These are phyloP conservation scores for Agroathelia rolfsii DNA, from an alignment of 1,284 basidiomycete genomes.

Conservation along the genomic window DNA sequence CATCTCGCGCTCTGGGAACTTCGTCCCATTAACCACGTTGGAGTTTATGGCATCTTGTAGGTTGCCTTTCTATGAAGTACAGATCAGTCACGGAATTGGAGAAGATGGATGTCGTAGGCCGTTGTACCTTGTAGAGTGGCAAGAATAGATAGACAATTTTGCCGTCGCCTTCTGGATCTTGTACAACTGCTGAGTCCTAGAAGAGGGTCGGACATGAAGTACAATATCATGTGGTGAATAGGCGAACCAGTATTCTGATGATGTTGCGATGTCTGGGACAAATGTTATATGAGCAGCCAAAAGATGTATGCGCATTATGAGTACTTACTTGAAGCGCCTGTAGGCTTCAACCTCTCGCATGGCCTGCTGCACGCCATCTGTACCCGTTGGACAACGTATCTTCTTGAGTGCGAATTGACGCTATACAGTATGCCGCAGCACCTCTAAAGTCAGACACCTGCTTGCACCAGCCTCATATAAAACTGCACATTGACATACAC, in stretches of 20 bases:
- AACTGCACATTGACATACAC: constrained; percentile 34
- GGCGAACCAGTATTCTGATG: constrained; percentile 68
- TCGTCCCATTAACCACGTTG: constrained; percentile 75
- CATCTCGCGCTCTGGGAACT: constrained; percentile 84
- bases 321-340: constrained; percentile 74
- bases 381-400: constrained; percentile 77
- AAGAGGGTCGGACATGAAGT: constrained; percentile 8
- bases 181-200: constrained; percentile 88
- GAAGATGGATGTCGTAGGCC: background rate
- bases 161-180: constrained; percentile 87
- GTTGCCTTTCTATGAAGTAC: constrained; percentile 62
- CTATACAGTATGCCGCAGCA: constrained; percentile 23
- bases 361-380: constrained; percentile 73
- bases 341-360: constrained; percentile 91
- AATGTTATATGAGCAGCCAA: constrained; percentile 3
- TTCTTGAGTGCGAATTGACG: constrained; percentile 92
- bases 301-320: background rate
- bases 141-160: constrained; percentile 93
- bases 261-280: constrained; percentile 72
- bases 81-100: constrained; percentile 13
- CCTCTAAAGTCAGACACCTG: constrained; percentile 1
- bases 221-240: constrained; percentile 3
- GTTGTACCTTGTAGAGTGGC: constrained; percentile 70
- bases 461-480: constrained; percentile 1
- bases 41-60: constrained; percentile 92